Evolutionary conservation across 345 rosid genomes (phyloP).

Genomic region (Camelina laxa): DNA sequence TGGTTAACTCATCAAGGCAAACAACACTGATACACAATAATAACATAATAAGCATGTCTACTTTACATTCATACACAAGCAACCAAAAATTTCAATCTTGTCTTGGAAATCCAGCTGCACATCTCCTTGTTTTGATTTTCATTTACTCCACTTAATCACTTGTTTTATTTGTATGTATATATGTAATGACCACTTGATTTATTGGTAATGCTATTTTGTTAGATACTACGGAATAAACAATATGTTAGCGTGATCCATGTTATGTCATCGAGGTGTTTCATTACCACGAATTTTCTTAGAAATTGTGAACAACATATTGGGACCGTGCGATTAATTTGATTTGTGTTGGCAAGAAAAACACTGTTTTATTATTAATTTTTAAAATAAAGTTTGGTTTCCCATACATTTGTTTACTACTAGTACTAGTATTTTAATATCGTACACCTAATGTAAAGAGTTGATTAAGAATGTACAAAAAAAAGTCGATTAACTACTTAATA

Average conservation of each 20-base stretch:
- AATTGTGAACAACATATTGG: conserved; percentile 42
- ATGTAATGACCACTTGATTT: conserved; percentile 34
- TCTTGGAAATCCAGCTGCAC: conserved; percentile 40
- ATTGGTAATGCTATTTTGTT: conserved; percentile 18
- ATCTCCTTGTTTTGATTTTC: conserved; percentile 24
- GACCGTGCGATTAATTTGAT: conserved; percentile 38
- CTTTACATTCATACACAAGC: conserved; percentile 44
- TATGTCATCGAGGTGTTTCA: conserved; percentile 45
- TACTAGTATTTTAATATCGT: background rate
- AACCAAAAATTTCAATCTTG: conserved; percentile 41
- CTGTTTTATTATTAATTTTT: background rate
- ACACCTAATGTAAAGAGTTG: conserved; percentile 27
- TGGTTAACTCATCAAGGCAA: conserved; percentile 29
- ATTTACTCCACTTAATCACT: conserved; percentile 23
- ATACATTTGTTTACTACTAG: background rate
- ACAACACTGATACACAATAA: conserved; percentile 18
- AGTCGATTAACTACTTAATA: background rate
- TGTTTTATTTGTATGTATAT: background rate
- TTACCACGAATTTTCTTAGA: conserved; percentile 46
- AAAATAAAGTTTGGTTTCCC: conserved; percentile 33
- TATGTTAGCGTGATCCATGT: conserved; percentile 40
- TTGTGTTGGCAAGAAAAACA: conserved; percentile 16
- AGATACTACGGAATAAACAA: conserved; percentile 28
- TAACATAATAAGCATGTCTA: conserved; percentile 42
- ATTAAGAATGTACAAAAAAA: background rate